Conservation (phyloP, 2,329 filamentous ascomycete species). For the Aspergillus bombycis region DNA sequence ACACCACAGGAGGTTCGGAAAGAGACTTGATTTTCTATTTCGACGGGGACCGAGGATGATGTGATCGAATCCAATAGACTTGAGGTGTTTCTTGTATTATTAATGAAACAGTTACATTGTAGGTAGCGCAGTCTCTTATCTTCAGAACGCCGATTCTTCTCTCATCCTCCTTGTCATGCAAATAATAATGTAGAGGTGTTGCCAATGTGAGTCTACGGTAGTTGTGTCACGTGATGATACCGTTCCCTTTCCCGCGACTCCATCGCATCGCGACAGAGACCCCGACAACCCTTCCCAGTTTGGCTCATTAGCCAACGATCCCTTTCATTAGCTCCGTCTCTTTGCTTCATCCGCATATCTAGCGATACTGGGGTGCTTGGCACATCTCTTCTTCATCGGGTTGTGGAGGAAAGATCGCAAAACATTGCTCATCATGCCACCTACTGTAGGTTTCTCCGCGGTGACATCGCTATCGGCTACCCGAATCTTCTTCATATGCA, state of each 20-base stretch:
- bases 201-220: not conserved
- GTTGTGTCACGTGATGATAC: conserved; percentile 18
- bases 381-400: conserved; percentile 7
- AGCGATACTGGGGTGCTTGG: not conserved
- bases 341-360: not conserved
- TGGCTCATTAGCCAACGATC: conserved; percentile 3
- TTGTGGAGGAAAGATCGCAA: conserved; percentile 12
- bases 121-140: conserved; percentile 16
- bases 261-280: conserved; percentile 17
- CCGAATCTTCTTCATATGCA: not conserved
- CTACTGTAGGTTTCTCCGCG: conserved; percentile 35
- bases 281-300: conserved; percentile 5
- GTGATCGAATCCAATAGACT: conserved; percentile 13
- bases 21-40: conserved; percentile 7
- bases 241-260: conserved; percentile 9
- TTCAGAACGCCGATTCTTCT: conserved; percentile 11
- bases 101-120: conserved; percentile 20
- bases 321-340: not conserved
- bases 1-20: not conserved
- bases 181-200: not conserved
- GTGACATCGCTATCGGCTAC: not conserved
- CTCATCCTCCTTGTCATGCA: not conserved
- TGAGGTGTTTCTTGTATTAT: conserved; percentile 24
- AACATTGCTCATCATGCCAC: conserved; percentile 33
- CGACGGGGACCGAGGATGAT: conserved; percentile 7